Base-by-base conservation (phyloP, 2,329 filamentous ascomycete genomes). In the Sphaerulina musiva region DNA sequence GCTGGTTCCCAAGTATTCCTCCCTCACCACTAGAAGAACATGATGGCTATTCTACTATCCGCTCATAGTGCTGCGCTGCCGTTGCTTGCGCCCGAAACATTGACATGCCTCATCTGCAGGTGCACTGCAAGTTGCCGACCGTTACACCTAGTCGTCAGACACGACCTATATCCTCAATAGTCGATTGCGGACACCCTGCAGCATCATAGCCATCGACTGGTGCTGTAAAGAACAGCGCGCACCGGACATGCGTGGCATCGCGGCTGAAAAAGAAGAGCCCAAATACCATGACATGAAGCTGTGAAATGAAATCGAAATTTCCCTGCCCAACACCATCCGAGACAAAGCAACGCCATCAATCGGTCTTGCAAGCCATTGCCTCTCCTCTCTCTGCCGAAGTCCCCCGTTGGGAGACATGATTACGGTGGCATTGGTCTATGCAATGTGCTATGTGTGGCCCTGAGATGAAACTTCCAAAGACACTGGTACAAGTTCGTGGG, bases 391-490 rank as follows among this genome's bases (percentile, higher is more conserved):
- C 14, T 17, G 14, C 14, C 14, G 14, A 17, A 17, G 14, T 17
- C 14, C 14, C 14, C 1, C 14, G 14, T 17, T 17, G 34, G 34
- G 9, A 10, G 9, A 36, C 12, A n/a, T 10, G 1, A 34, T 34
- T 34, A 34, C 32, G 11, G 34, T 10, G 9, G 34, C 34, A n/a
- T 36, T 2, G 9, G 34, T 9, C 5, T 36, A 36, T 10, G 34
- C 34, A n/a, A 9, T 36, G 12, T 8, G 3, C 3, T 36, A 36
- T 36, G 7, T 38, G 73, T 77, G 61, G 72, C 74, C 74, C 74
- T 77, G 75, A 78, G 76, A 77, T 78, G 75, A 78, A 78, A 75
- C 75, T 51, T 51, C 40, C 48, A 51, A 51, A 51, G 48, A 51
- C 48, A 51, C 48, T 39, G 42, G 42, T 45, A 45, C 42, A 41